Percentiles rank a stretch among this genome's conserved stretches.
phyloP scores from a whole-genome alignment of 805 yeast species.

The Hyphopichia homilentoma region DNA sequence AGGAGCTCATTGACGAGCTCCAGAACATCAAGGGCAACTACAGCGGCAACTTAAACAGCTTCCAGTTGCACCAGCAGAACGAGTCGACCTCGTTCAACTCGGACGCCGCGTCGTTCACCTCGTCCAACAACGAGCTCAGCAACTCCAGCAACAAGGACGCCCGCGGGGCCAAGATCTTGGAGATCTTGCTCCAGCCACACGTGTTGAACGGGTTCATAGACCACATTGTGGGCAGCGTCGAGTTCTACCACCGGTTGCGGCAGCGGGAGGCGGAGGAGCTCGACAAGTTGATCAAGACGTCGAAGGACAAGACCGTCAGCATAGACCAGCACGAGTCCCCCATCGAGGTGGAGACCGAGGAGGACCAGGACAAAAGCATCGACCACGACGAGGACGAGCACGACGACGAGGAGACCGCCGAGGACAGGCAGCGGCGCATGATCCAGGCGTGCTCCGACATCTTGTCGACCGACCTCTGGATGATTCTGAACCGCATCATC shows the following conservation, averaged over 20 bases:
- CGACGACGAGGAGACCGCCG: conserved; percentile 19
- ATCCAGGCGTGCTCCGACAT: conserved; percentile 39
- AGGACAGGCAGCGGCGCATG: conserved; percentile 32
- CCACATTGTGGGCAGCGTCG: conserved; percentile 53
- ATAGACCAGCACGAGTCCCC: conserved; percentile 2
- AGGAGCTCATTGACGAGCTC: conserved; percentile 36
- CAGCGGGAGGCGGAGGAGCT: conserved; percentile 20
- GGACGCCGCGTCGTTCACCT: conserved; percentile 32
- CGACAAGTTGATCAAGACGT: conserved; percentile 11
- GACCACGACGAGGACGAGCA: conserved; percentile 1
- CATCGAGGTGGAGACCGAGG: not conserved
- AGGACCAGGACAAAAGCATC: not conserved
- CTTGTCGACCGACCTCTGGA: conserved; percentile 39
- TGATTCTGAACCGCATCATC: conserved; percentile 38
- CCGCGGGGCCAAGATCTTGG: conserved; percentile 56
- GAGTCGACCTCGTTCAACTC: conserved; percentile 11
- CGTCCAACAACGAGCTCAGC: conserved; percentile 25
- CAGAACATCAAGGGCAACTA: conserved; percentile 33
- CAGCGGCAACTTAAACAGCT: conserved; percentile 21
- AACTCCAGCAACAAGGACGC: conserved; percentile 26
- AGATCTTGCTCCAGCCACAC: conserved; percentile 75
- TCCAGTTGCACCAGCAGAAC: conserved; percentile 27
- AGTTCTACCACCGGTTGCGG: conserved; percentile 32
- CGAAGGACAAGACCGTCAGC: conserved; percentile 5
- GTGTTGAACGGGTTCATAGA: conserved; percentile 66